Conservation (phyloP, 768 basidiomycete species). For the Calvatia gigantea region DNA sequence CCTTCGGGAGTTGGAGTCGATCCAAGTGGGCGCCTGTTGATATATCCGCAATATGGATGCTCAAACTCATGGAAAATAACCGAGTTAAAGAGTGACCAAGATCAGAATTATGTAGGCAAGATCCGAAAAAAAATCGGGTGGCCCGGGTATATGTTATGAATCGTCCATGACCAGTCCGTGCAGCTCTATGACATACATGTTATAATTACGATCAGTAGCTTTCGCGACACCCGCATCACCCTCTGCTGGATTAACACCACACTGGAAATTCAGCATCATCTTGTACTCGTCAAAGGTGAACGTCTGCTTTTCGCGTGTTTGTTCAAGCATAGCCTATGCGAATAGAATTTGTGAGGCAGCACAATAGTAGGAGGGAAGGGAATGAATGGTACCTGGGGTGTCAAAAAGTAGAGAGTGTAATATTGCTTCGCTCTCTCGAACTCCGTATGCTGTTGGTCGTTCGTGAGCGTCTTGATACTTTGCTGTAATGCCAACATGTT, state of each 20-base stretch:
- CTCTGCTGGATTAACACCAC: conserved; percentile 68
- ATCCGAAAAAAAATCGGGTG: background rate
- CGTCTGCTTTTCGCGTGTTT: conserved; percentile 53
- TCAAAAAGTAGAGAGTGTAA: conserved; percentile 71
- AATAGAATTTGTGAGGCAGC: background rate
- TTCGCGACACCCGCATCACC: conserved; percentile 47
- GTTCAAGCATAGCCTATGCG: conserved; percentile 70
- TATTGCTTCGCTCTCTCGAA: conserved; percentile 78
- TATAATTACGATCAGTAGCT: conserved; percentile 70
- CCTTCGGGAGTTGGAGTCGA: no score
- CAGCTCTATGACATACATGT: conserved; percentile 86
- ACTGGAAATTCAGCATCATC: conserved; percentile 84
- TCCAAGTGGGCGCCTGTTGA: background rate
- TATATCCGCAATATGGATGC: background rate
- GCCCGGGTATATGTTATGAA: conserved; percentile 18
- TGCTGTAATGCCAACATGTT: conserved; percentile 93
- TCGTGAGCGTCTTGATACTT: conserved; percentile 73
- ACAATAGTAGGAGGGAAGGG: background rate
- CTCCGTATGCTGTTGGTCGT: conserved; percentile 56
- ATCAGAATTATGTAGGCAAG: no score
- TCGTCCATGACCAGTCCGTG: conserved; percentile 70
- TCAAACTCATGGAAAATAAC: background rate
- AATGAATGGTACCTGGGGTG: conserved; percentile 57
- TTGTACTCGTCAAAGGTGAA: conserved; percentile 95
- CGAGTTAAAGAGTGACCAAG: no score